Conservation (phyloP, 352 stramenopile genomes). For the Chrysophaeum taylorii region DNA sequence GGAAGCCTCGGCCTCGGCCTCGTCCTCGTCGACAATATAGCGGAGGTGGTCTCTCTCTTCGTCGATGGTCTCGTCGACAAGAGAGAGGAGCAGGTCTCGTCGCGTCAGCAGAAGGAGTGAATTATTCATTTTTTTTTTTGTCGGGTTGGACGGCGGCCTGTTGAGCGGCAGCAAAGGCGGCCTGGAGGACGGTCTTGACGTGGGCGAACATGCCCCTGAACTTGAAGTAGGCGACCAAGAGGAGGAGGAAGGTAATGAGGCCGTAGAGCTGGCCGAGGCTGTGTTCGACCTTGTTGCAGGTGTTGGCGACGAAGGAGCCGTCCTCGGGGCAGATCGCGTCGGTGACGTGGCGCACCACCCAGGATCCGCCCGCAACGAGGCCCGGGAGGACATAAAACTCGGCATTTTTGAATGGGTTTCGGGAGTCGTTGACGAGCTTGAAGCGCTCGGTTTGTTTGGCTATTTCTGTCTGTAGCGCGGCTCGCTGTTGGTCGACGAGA, state of each 20-base stretch:
- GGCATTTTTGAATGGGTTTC: constrained; percentile 84
- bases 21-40: too few species aligned
- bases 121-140: too few species aligned
- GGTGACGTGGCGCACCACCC: constrained; percentile 64
- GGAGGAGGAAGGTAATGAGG: constrained; percentile 47
- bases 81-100: too few species aligned
- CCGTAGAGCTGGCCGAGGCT: constrained; percentile 48
- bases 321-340: constrained; percentile 44
- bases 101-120: too few species aligned
- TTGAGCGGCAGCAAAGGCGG: constrained; percentile 23
- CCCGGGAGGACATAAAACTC: constrained; percentile 84
- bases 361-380: constrained; percentile 66
- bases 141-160: too few species aligned
- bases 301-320: constrained; percentile 31
- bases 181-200: constrained; percentile 30
- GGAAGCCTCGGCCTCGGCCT: too few species aligned
- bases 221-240: constrained; percentile 45
- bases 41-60: too few species aligned
- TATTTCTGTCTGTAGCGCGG: constrained; percentile 70
- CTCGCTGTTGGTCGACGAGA: constrained; percentile 71
- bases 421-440: constrained; percentile 79
- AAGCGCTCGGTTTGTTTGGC: constrained; percentile 74
- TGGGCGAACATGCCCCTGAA: constrained; percentile 43
- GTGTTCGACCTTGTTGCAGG: constrained; percentile 41
- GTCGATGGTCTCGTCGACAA: too few species aligned